Evolutionary conservation across 106 monocot genomes (phyloP).

Genomic region (Dendrobium nobile): DNA sequence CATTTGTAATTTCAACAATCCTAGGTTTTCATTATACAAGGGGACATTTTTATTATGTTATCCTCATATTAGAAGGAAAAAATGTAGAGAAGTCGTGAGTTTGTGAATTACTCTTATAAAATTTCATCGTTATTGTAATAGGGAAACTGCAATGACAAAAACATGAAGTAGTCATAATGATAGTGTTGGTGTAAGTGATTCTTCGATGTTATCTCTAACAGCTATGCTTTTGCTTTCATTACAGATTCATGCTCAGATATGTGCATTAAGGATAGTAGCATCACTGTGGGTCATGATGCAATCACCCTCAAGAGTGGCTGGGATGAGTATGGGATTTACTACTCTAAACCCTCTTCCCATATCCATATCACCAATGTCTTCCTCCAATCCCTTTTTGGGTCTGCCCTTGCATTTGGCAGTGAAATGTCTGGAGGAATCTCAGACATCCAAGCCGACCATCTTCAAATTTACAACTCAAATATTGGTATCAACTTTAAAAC

Average conservation of each 20-base stretch:
- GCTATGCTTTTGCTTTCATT: neutral
- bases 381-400: constrained; percentile 39
- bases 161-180: too few relatives aligned
- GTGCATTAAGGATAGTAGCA: constrained; percentile 63
- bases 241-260: constrained; percentile 63
- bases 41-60: too few relatives aligned
- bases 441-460: constrained; percentile 33
- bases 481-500: constrained; percentile 65
- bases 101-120: too few relatives aligned
- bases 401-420: constrained; percentile 78
- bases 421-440: constrained; percentile 93
- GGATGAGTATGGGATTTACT: constrained; percentile 78
- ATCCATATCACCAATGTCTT: constrained; percentile 49
- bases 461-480: constrained; percentile 45
- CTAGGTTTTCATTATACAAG: too few relatives aligned
- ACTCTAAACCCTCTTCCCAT: constrained; percentile 34
- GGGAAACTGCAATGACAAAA: too few relatives aligned
- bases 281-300: constrained; percentile 58
- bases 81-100: too few relatives aligned
- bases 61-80: too few relatives aligned
- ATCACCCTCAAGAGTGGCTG: constrained; percentile 87
- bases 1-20: too few relatives aligned
- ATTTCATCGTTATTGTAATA: too few relatives aligned
- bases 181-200: too few relatives aligned
- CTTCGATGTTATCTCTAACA: neutral